Conservation (phyloP, 768 basidiomycete genomes). For the Lactarius psammicola region DNA sequence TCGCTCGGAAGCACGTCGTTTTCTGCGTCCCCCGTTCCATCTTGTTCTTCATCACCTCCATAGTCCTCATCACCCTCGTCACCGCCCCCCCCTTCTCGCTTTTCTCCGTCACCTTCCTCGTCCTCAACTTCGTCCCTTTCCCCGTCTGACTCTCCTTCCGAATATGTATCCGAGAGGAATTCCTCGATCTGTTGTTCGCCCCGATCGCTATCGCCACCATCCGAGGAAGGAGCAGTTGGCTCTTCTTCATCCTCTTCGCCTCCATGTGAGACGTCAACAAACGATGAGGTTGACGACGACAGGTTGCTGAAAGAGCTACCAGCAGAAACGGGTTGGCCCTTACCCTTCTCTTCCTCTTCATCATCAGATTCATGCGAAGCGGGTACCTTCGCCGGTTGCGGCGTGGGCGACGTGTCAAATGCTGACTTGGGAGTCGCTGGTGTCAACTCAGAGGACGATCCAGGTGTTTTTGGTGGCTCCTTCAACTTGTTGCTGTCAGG, state of each 20-base stretch:
- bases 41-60: slow-evolving; percentile 27
- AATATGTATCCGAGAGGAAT: slow-evolving; percentile 32
- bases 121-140: slow-evolving; percentile 25
- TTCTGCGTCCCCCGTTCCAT: slow-evolving; percentile 22
- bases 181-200: slow-evolving; percentile 25
- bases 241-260: slow-evolving; percentile 28
- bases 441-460: slow-evolving; percentile 1
- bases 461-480: slow-evolving; percentile 9
- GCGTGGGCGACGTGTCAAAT: slow-evolving; percentile 20
- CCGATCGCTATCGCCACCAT: slow-evolving; percentile 26
- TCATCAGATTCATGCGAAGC: background rate
- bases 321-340: slow-evolving; percentile 15
- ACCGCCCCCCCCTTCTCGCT: slow-evolving; percentile 27
- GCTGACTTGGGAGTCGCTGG: slow-evolving; percentile 10
- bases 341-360: slow-evolving; percentile 13
- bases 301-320: slow-evolving; percentile 22
- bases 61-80: slow-evolving; percentile 38
- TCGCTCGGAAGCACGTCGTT: background rate
- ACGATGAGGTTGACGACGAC: slow-evolving; percentile 23
- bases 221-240: slow-evolving; percentile 6
- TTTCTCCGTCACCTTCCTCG: slow-evolving; percentile 29
- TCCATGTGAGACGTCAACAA: slow-evolving; percentile 25
- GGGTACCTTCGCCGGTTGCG: slow-evolving; percentile 8
- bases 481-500: slow-evolving; percentile 18
- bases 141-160: slow-evolving; percentile 34